Conservation (phyloP, 1,284 basidiomycete genomes). For the Ganoderma resinaceum region DNA sequence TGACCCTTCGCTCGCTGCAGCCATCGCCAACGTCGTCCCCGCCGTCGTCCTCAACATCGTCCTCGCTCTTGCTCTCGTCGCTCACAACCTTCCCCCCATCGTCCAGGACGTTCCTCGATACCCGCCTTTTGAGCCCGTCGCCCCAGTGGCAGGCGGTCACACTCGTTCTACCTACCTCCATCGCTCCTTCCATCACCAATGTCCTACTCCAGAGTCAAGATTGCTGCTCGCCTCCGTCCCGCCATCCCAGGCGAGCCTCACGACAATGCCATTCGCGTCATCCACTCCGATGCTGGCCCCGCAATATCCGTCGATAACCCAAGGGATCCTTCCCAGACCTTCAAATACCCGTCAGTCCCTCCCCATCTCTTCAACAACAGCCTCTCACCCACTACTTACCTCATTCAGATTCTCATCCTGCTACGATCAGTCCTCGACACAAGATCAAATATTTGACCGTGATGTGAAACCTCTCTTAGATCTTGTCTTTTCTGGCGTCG, state of each 20-base stretch:
- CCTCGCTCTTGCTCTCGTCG: background rate
- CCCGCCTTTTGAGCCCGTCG: background rate
- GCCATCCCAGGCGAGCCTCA: conserved; percentile 63
- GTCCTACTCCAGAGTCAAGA: conserved; percentile 47
- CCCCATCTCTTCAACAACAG: background rate
- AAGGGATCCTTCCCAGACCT: conserved; percentile 65
- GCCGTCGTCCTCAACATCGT: background rate
- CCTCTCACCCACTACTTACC: background rate
- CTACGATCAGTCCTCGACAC: conserved; percentile 68
- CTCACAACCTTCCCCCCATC: background rate
- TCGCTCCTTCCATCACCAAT: conserved; percentile 10
- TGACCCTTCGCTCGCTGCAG: no score
- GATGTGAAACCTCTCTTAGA: conserved; percentile 77
- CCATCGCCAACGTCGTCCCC: background rate
- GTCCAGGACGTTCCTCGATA: no score
- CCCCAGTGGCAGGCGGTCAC: background rate
- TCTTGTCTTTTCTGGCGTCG: conserved; percentile 72
- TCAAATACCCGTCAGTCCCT: conserved; percentile 69
- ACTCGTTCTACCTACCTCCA: background rate
- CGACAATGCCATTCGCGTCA: conserved; percentile 66
- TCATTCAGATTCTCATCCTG: conserved; percentile 69
- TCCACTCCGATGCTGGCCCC: conserved; percentile 48
- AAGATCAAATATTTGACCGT: conserved; percentile 73
- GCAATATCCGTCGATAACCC: conserved; percentile 71
- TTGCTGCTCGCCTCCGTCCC: conserved; percentile 72